Conservation (phyloP, 345 rosid genomes). For the Citrus mangshanensis region DNA sequence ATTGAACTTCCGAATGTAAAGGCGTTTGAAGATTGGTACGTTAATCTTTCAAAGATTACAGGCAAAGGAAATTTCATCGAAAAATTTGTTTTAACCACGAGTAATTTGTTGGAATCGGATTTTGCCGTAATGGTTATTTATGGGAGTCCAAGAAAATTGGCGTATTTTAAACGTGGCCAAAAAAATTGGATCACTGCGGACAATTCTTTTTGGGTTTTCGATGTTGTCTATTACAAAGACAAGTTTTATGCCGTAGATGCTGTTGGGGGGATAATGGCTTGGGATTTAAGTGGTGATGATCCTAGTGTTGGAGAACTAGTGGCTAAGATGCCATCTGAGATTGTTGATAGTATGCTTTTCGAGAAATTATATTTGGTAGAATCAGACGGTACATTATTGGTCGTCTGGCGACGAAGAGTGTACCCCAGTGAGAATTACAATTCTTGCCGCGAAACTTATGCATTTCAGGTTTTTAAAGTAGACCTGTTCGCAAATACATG, state of each 20-base stretch:
- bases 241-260: neutral
- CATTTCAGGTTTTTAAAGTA: neutral
- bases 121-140: neutral
- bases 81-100: neutral
- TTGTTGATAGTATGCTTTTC: too few relatives aligned
- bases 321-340: too few relatives aligned
- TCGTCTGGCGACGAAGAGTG: neutral
- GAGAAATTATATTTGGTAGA: neutral
- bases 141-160: neutral
- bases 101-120: neutral
- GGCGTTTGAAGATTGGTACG: too few relatives aligned
- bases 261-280: neutral
- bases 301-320: too few relatives aligned
- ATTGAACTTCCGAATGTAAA: too few relatives aligned
- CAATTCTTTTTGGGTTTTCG: neutral
- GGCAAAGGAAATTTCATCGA: neutral
- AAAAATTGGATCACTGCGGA: neutral
- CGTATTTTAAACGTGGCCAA: neutral
- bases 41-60: neutral
- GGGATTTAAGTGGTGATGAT: neutral
- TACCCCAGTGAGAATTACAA: too few relatives aligned
- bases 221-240: neutral
- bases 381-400: neutral
- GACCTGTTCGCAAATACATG: neutral
- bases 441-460: too few relatives aligned